Percentiles rank a stretch among this genome's conserved stretches.
Conservation (phyloP, 768 basidiomycete genomes). For the Suillus spraguei region DNA sequence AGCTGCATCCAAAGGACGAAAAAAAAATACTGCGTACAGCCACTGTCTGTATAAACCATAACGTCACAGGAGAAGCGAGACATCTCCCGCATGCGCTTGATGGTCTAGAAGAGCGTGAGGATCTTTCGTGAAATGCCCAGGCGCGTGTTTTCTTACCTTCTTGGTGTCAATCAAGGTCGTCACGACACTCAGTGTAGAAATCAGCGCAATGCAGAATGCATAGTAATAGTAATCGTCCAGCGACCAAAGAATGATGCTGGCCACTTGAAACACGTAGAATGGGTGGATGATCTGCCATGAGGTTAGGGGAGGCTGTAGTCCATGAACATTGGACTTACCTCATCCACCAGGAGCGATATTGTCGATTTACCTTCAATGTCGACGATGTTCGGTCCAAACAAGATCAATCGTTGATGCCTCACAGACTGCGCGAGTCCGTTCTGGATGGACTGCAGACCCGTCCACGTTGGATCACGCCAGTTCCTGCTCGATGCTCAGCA, state of each 20-base stretch:
- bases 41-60: constrained; percentile 64
- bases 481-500: constrained; percentile 52
- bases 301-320: constrained; percentile 10
- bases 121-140: constrained; percentile 3
- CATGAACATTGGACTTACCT: constrained; percentile 53
- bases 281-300: constrained; percentile 81
- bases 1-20: constrained; percentile 8
- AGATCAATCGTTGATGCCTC: constrained; percentile 62
- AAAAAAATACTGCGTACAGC: constrained; percentile 53
- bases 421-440: constrained; percentile 57
- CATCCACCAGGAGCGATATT: constrained; percentile 78
- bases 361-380: constrained; percentile 90
- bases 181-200: constrained; percentile 80
- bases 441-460: constrained; percentile 59
- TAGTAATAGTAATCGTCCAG: constrained; percentile 97
- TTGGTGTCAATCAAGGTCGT: constrained; percentile 92
- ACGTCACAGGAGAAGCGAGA: constrained; percentile 85
- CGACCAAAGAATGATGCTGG: constrained; percentile 92
- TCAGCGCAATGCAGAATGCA: constrained; percentile 94
- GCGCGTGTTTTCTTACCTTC: constrained; percentile 52
- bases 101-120: constrained; percentile 58
- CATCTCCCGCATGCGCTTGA: constrained; percentile 94
- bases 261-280: constrained; percentile 98
- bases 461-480: constrained; percentile 87
- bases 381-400: constrained; percentile 88